A percentile compares a stretch with the other conserved stretches of the same genome.
These are phyloP conservation scores for Geopyxis carbonaria DNA, from an alignment of 495 filamentous ascomycete species.

Conservation along the genomic window DNA sequence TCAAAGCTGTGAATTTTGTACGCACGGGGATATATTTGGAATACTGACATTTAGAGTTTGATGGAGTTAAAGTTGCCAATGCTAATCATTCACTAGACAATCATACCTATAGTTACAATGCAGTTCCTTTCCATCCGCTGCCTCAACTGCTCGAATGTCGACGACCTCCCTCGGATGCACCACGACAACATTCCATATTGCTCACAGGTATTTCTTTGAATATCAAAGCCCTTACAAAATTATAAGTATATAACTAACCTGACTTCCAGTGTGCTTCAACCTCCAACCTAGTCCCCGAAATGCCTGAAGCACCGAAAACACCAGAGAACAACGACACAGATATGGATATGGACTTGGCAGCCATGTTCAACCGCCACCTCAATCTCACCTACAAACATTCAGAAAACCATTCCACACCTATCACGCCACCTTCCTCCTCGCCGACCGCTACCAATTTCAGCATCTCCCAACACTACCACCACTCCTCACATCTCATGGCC, in stretches of 20 bases:
- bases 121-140: slow-evolving; percentile 20
- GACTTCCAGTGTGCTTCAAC: slow-evolving; percentile 14
- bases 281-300: slow-evolving; percentile 17
- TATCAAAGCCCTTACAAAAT: too few species aligned
- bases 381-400: slow-evolving; percentile 29
- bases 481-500: slow-evolving; percentile 38
- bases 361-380: slow-evolving; percentile 51
- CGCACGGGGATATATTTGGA: too few species aligned
- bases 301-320: slow-evolving; percentile 5
- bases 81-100: too few species aligned
- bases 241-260: neutral
- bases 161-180: slow-evolving; percentile 18
- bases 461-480: slow-evolving; percentile 59
- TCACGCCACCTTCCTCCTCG: slow-evolving; percentile 8
- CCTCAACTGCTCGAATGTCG: slow-evolving; percentile 21
- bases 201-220: slow-evolving; percentile 10
- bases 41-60: too few species aligned
- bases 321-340: too few species aligned
- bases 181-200: slow-evolving; percentile 24
- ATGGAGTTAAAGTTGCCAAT: too few species aligned
- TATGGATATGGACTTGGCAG: too few species aligned
- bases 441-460: slow-evolving; percentile 39
- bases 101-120: too few species aligned
- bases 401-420: slow-evolving; percentile 7
- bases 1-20: too few species aligned